phyloP scores from a whole-genome alignment of 495 filamentous ascomycete genomes.

The Podospora pseudoanserina region DNA sequence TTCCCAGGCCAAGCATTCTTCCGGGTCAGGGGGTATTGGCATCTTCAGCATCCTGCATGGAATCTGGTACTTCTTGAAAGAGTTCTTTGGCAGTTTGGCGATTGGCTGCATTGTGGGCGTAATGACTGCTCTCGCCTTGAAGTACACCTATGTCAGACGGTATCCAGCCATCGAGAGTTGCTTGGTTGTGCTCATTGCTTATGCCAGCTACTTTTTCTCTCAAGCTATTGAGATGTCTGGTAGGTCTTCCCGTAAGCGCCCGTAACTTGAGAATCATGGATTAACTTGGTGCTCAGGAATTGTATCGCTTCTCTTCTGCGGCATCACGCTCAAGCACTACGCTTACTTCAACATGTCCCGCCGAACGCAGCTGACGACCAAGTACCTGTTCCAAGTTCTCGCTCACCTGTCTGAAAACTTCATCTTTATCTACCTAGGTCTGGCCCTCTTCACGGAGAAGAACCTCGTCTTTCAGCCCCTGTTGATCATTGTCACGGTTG shows the following conservation, averaged over 20 bases:
- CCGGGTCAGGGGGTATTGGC: slow-evolving; percentile 57
- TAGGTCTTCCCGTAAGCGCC: slow-evolving; percentile 31
- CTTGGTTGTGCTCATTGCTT: slow-evolving; percentile 86
- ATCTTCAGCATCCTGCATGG: slow-evolving; percentile 80
- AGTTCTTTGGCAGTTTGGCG: slow-evolving; percentile 90
- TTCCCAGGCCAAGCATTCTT: slow-evolving; percentile 72
- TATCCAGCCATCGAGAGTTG: slow-evolving; percentile 97
- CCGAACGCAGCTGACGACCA: slow-evolving; percentile 93
- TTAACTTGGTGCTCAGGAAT: slow-evolving; percentile 62
- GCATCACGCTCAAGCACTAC: slow-evolving; percentile 97
- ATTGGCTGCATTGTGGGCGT: slow-evolving; percentile 87
- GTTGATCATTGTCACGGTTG: slow-evolving; percentile 87
- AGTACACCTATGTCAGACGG: slow-evolving; percentile 86
- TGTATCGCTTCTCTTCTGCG: slow-evolving; percentile 93
- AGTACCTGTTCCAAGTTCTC: slow-evolving; percentile 93
- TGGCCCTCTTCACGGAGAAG: slow-evolving; percentile 88
- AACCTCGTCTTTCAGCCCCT: slow-evolving; percentile 87
- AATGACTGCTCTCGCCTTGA: slow-evolving; percentile 77
- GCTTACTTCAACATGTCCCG: slow-evolving; percentile 99
- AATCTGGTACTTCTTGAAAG: slow-evolving; percentile 88
- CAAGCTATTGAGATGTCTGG: slow-evolving; percentile 93
- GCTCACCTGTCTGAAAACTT: slow-evolving; percentile 98
- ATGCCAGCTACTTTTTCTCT: slow-evolving; percentile 95
- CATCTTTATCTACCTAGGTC: slow-evolving; percentile 96
- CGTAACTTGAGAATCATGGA: slow-evolving; percentile 14